Evolutionary conservation across 495 filamentous ascomycete species (phyloP), one percentile per base, ranked within the genome.

Genomic region (Annulohypoxylon bovei): DNA sequence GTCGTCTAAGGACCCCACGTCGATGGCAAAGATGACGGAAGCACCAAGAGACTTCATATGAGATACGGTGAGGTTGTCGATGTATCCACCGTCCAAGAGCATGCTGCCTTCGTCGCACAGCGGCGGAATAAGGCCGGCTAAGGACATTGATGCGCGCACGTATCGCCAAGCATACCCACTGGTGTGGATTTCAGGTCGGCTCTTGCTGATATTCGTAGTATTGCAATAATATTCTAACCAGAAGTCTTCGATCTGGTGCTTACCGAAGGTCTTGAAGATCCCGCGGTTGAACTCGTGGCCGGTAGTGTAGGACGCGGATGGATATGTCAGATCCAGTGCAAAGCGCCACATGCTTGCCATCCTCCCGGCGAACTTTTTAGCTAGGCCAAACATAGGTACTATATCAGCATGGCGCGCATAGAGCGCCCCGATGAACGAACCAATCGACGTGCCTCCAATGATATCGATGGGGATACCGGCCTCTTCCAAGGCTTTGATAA

Each of bases 201-300:
- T 93, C 73, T 94, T 94, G 81, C 89, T 92, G 81, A 99, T 98
- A 73, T 97, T 98, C 25, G 96, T 98, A 0, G 94, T 98, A 78
- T 99, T 99, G 84, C 96, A 98, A 83, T 98, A 99, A 80, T 94
- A 99, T 65, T 97, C 93, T 14, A 99, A 87, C 95, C 95, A 98
- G 77, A 98, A 98, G 77, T 98, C 96, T 80, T 99, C 95, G 59
- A 99, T 98, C 78, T 98, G 95, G 37, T 91, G 90, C 67, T 97
- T 92, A 7, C 93, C 95, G 78, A 99, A 97, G 0, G 95, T 93
- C 80, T 98, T 98, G 87, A 98, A 99, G 75, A 99, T 98, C 9
- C 96, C 96, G 3, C 95, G 92, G 76, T 99, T 99, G 87, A 99
- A 99, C 74, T 98, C 95, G 77, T 99, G 95, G 3, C 95, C 95